Evolutionary conservation across 1,284 basidiomycete genomes (phyloP), one percentile per base, ranked within the genome.

Genomic region (Cystobasidium slooffiae): DNA sequence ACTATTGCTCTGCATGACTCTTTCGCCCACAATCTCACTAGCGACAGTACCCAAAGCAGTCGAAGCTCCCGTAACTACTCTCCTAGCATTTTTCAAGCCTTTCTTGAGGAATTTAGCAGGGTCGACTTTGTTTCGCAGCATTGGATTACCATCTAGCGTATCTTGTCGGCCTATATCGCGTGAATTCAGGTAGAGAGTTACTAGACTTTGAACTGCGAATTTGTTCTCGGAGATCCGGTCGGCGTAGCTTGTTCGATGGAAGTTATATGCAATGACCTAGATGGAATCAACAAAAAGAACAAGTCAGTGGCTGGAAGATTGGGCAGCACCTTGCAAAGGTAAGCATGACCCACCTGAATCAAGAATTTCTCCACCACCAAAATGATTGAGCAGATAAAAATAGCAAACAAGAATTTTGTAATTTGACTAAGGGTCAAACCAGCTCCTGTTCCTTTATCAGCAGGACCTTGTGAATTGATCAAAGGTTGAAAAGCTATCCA

Each of bases 181-280:
- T 46, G 79, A 79, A 66, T 94, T 86, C 75, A 87, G 87, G 84
- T 96, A 96, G 5, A 97, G 85, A 1, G 87, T 87, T 49, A 91
- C 89, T 44, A 96, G 85, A 7, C 88, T 85, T 77, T 85, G 86
- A 75, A 94, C 86, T 39, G 92, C 90, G 80, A 89, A 88, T 81
- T 95, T 94, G 81, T 94, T 92, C 75, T 91, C 89, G 43, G 86
- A 84, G 77, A 96, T 91, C 72, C 93, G 89, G 78, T 95, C 93
- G 86, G 81, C 77, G 81, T 94, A 96, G 9, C 91, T 92, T 77
- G 90, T 87, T 80, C 92, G 90, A 83, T 96, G 93, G 85, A 95
- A 96, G 80, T 90, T 91, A 78, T 82, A 83, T 1, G 83, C 78
- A 72, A 82, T 82, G 68, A 75, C 83, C 84, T 72, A 43, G 14